phyloP scores from a whole-genome alignment of 1,284 basidiomycete species.

The Sporisorium iseilematis-ciliati region DNA sequence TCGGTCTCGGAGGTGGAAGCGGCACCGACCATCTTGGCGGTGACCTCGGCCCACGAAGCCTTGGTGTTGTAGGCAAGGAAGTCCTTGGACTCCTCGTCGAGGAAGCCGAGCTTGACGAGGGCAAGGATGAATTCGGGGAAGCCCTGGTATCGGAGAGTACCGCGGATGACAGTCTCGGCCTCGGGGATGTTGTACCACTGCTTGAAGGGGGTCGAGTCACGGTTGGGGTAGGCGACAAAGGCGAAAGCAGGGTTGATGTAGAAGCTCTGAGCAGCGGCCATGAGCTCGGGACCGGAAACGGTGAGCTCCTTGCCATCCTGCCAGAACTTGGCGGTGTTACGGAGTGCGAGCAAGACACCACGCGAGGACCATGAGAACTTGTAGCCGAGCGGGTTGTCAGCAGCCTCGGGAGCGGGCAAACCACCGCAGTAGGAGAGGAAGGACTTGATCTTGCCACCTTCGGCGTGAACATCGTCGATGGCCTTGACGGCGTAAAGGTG shows the following conservation, averaged over 20 bases:
- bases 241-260: constrained; percentile 95
- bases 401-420: constrained; percentile 88
- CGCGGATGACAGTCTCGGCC: constrained; percentile 90
- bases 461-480: constrained; percentile 90
- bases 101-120: constrained; percentile 88
- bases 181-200: constrained; percentile 90
- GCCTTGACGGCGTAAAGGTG: constrained; percentile 97
- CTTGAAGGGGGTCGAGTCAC: constrained; percentile 90
- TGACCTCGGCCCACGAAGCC: constrained; percentile 76
- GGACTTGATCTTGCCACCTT: constrained; percentile 89
- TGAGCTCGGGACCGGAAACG: constrained; percentile 66
- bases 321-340: constrained; percentile 87
- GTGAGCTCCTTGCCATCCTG: constrained; percentile 59
- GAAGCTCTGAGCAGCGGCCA: constrained; percentile 82
- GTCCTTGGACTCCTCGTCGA: constrained; percentile 81
- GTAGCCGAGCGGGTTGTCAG: constrained; percentile 96
- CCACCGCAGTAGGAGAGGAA: constrained; percentile 98
- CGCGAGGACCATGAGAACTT: constrained; percentile 99
- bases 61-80: constrained; percentile 73
- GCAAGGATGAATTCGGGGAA: constrained; percentile 97
- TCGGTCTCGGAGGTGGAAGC: constrained; percentile 75
- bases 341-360: constrained; percentile 92
- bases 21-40: constrained; percentile 82
- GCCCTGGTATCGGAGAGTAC: constrained; percentile 95
- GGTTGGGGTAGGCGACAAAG: constrained; percentile 97